These are phyloP conservation scores for Podospora conica DNA, from an alignment of 495 filamentous ascomycete species.

Conservation along the genomic window DNA sequence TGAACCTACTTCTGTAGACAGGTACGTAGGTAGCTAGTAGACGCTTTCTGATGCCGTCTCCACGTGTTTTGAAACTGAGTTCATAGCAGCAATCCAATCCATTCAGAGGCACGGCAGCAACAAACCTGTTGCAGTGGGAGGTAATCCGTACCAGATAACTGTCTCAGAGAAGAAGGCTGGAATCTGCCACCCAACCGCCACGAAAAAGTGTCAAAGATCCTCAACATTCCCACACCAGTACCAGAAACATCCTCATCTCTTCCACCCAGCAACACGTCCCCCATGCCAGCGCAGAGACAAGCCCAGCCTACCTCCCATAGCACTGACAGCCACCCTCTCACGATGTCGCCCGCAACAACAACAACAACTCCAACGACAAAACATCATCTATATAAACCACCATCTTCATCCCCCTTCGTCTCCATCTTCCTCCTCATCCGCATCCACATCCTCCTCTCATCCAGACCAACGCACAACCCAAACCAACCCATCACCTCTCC, in stretches of 20 bases:
- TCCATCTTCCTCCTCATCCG: not conserved
- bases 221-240: not conserved
- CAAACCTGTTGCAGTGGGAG: not conserved
- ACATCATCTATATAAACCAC: slow-evolving; percentile 3
- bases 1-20: too few species aligned
- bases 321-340: not conserved
- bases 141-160: too few species aligned
- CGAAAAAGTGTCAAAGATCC: not conserved
- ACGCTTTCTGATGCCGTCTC: not conserved
- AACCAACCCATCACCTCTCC: not conserved
- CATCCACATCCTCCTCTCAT: not conserved
- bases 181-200: not conserved
- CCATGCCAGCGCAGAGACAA: not conserved
- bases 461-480: not conserved
- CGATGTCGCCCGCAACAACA: not conserved
- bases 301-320: not conserved
- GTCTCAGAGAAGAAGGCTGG: not conserved
- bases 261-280: not conserved
- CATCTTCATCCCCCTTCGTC: not conserved
- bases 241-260: not conserved
- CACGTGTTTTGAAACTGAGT: not conserved
- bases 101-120: not conserved
- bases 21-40: too few species aligned
- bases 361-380: not conserved
- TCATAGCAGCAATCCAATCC: not conserved